phyloP scores from a whole-genome alignment of 805 yeast species.

The Metschnikowia continentalis region DNA sequence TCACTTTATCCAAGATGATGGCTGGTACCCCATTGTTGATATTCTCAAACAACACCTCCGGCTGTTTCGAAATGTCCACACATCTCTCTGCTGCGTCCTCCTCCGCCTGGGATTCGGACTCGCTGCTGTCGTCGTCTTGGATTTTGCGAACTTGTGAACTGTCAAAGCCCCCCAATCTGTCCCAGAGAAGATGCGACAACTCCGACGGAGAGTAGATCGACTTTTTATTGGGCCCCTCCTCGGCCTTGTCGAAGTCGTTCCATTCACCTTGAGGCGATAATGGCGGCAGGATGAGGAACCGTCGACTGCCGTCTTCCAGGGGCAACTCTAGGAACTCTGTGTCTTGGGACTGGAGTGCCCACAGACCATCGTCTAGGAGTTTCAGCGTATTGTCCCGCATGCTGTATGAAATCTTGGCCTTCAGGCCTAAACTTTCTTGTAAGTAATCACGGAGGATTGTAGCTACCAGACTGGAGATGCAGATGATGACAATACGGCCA shows the following conservation, averaged over 20 bases:
- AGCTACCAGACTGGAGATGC: slow-evolving; percentile 24
- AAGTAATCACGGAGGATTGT: slow-evolving; percentile 18
- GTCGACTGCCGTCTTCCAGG: slow-evolving; percentile 31
- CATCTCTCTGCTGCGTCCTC: neutral
- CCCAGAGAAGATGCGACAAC: slow-evolving; percentile 42
- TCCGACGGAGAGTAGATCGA: slow-evolving; percentile 36
- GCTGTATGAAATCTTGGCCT: slow-evolving; percentile 26
- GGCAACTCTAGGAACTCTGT: slow-evolving; percentile 38
- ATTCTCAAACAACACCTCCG: slow-evolving; percentile 36
- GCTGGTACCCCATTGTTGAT: slow-evolving; percentile 39
- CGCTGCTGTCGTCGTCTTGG: slow-evolving; percentile 14
- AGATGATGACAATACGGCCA: slow-evolving; percentile 31
- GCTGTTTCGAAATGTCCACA: slow-evolving; percentile 27
- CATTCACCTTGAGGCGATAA: slow-evolving; percentile 42
- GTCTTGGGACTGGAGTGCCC: slow-evolving; percentile 13
- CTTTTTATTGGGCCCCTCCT: slow-evolving; percentile 38
- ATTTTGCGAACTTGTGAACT: slow-evolving; percentile 32
- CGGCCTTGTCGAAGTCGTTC: slow-evolving; percentile 39
- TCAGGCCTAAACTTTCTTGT: slow-evolving; percentile 11
- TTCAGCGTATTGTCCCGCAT: slow-evolving; percentile 28
- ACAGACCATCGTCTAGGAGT: slow-evolving; percentile 12
- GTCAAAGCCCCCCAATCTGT: slow-evolving; percentile 38
- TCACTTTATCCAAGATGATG: slow-evolving; percentile 34
- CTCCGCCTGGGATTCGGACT: slow-evolving; percentile 9
- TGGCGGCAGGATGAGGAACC: slow-evolving; percentile 45